These are phyloP conservation scores for Botrytis squamosa DNA, from an alignment of 2,329 filamentous ascomycete species.

Conservation along the genomic window DNA sequence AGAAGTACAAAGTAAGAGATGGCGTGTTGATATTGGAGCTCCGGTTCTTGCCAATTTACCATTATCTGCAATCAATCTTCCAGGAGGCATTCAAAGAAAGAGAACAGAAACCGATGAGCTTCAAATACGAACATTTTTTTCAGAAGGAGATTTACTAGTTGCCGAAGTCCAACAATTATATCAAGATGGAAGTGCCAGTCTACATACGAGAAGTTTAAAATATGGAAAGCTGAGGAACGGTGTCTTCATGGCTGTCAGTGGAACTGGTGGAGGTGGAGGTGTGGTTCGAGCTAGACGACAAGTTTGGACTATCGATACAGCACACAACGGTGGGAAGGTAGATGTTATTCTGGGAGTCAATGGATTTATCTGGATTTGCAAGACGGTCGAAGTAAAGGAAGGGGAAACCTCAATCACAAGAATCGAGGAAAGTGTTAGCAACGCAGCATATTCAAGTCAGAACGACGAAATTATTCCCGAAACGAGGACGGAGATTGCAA, in stretches of 20 bases:
- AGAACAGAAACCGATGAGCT: slow-evolving; percentile 94
- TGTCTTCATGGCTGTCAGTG: slow-evolving; percentile 78
- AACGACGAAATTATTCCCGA: slow-evolving; percentile 79
- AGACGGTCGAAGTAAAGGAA: slow-evolving; percentile 67
- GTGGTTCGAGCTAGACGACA: slow-evolving; percentile 83
- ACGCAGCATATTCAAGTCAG: slow-evolving; percentile 89
- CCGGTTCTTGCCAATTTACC: slow-evolving; percentile 82
- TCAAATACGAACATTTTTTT: slow-evolving; percentile 96
- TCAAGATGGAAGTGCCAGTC: slow-evolving; percentile 77
- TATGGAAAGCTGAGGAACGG: slow-evolving; percentile 97
- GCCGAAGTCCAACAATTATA: slow-evolving; percentile 92
- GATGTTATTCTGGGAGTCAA: slow-evolving; percentile 93
- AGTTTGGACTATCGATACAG: slow-evolving; percentile 74
- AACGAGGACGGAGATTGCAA: slow-evolving; percentile 83
- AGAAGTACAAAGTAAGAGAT: slow-evolving; percentile 88
- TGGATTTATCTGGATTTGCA: slow-evolving; percentile 93
- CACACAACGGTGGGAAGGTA: slow-evolving; percentile 60
- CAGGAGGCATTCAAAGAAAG: slow-evolving; percentile 86
- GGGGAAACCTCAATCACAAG: slow-evolving; percentile 64
- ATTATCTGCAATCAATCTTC: slow-evolving; percentile 88
- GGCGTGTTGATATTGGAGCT: slow-evolving; percentile 92
- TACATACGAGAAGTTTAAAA: slow-evolving; percentile 87
- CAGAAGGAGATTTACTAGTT: slow-evolving; percentile 88
- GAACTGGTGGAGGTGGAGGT: slow-evolving; percentile 74
- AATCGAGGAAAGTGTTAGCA: slow-evolving; percentile 82